A percentile compares a stretch with the other conserved stretches of the same genome.
Conservation (phyloP, 1,139 yeast genomes). For the Zygosaccharomyces sapae region DNA sequence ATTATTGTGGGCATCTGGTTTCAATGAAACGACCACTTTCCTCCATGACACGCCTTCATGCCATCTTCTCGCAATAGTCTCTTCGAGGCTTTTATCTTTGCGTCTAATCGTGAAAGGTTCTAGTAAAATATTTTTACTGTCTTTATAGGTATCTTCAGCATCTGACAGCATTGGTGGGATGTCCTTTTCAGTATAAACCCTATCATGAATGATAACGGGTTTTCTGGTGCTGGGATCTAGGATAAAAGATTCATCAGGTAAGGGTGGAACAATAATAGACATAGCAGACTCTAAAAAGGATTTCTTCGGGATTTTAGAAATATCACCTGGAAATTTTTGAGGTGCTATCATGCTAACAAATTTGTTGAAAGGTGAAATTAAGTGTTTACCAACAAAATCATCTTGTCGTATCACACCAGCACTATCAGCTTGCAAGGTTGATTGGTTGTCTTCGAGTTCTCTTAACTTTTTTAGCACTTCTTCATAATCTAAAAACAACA, state of each 20-base stretch:
- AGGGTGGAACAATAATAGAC: conserved; percentile 76
- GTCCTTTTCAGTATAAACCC: conserved; percentile 60
- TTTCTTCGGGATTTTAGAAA: conserved; percentile 52
- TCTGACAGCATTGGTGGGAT: conserved; percentile 45
- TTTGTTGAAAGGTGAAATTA: conserved; percentile 33
- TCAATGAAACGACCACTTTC: conserved; percentile 76
- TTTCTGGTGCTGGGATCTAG: conserved; percentile 56
- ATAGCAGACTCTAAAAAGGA: conserved; percentile 79
- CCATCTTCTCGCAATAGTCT: conserved; percentile 80
- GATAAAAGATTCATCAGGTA: conserved; percentile 68
- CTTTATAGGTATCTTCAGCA: conserved; percentile 16
- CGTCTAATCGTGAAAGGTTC: conserved; percentile 25
- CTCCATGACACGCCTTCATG: conserved; percentile 84
- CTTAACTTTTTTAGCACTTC: conserved; percentile 39
- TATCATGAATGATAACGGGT: conserved; percentile 69
- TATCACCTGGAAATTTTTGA: conserved; percentile 23
- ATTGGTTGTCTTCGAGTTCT: conserved; percentile 62
- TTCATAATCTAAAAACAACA: conserved; percentile 68
- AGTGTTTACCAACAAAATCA: conserved; percentile 25
- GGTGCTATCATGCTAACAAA: conserved; percentile 33
- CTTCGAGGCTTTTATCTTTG: conserved; percentile 45
- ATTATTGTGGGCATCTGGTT: conserved; percentile 94
- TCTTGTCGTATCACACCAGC: conserved; percentile 9
- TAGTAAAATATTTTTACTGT: conserved; percentile 23
- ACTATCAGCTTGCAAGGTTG: conserved; percentile 60